Evolutionary conservation across 1,284 basidiomycete species (phyloP).

Genomic region (Laetiporus sulphureus): DNA sequence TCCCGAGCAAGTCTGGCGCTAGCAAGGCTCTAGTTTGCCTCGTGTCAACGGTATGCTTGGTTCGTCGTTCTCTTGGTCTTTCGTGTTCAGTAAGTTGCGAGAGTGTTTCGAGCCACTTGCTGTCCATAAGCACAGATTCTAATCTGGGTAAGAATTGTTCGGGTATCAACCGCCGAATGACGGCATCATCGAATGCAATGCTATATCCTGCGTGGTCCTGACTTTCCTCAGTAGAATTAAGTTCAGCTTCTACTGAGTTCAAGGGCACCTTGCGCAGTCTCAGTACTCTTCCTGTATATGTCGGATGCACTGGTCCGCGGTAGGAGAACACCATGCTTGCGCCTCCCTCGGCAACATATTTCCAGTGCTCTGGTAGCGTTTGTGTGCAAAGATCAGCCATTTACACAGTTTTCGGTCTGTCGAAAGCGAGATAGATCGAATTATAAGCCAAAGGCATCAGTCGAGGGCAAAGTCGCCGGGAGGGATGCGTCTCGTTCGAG

Average conservation of each 20-base stretch:
- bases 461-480: no score
- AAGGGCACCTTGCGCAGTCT: constrained; percentile 62
- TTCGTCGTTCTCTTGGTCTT: constrained; percentile 50
- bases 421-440: no score
- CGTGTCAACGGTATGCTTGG: constrained; percentile 52
- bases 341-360: constrained; percentile 85
- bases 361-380: constrained; percentile 60
- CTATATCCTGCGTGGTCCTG: no score
- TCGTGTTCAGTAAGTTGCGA: constrained; percentile 35
- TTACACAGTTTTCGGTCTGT: no score
- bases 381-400: no score
- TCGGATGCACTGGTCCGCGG: constrained; percentile 38
- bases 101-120: constrained; percentile 58
- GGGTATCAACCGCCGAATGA: constrained; percentile 58
- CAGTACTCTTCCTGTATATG: constrained; percentile 61
- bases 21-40: constrained; percentile 51
- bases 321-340: constrained; percentile 86
- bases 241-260: no score
- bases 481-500: no score
- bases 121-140: constrained; percentile 43
- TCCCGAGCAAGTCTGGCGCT: constrained; percentile 70
- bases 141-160: constrained; percentile 49
- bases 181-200: no score
- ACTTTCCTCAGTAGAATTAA: no score
- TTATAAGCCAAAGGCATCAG: no score